Evolutionary conservation across 225 moss, liverwort and hornwort species (phyloP).

Genomic region (Sphagnum tenellum): DNA sequence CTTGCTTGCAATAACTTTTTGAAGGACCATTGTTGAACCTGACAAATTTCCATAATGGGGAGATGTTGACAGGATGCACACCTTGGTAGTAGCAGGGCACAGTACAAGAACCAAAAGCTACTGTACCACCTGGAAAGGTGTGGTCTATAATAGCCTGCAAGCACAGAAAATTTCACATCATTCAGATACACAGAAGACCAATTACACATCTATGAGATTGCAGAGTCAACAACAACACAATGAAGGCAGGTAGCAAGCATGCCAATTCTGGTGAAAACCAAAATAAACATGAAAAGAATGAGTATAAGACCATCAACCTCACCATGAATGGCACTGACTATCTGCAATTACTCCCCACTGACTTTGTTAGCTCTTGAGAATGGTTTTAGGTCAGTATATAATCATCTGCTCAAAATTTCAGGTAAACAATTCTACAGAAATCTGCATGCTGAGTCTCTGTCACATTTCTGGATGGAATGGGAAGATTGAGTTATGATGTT

Average conservation of each 20-base stretch:
- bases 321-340: too few species aligned
- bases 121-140: conserved; percentile 73
- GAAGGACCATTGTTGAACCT: background rate
- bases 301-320: background rate
- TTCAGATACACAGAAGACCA: conserved; percentile 1
- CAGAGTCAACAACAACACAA: background rate
- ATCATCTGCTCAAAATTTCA: too few species aligned
- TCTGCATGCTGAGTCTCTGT: too few species aligned
- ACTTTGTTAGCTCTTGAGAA: too few species aligned
- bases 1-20: too few species aligned
- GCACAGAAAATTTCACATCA: background rate
- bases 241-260: background rate
- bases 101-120: conserved; percentile 74
- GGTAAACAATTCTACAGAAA: too few species aligned
- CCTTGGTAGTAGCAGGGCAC: conserved; percentile 71
- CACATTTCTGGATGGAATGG: too few species aligned
- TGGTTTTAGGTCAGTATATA: too few species aligned
- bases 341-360: too few species aligned
- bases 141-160: conserved; percentile 47
- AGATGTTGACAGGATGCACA: conserved; percentile 6
- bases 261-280: background rate
- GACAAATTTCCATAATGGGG: background rate
- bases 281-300: background rate
- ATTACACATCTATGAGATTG: background rate
- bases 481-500: too few species aligned